Evolutionary conservation across 2,329 filamentous ascomycete species (phyloP).

Genomic region (Sporothrix phasma): DNA sequence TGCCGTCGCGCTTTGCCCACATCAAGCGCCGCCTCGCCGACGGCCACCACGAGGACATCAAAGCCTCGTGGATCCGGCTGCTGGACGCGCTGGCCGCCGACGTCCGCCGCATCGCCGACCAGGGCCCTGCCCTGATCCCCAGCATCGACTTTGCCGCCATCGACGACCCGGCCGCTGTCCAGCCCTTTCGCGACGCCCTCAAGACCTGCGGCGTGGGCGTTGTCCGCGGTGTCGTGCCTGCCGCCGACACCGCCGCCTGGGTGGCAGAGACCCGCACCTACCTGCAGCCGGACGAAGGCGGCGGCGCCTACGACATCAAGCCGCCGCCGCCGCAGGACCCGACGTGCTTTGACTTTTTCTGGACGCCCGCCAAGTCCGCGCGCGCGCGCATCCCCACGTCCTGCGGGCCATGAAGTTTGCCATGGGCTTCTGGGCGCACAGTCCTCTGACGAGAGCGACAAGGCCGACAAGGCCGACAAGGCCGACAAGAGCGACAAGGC

Average conservation of each 20-base stretch:
- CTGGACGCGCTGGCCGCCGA: constrained; percentile 42
- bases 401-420: constrained; percentile 55
- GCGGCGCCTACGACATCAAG: constrained; percentile 29
- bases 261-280: constrained; percentile 53
- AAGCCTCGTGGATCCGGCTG: constrained; percentile 45
- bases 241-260: constrained; percentile 44
- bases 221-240: constrained; percentile 53
- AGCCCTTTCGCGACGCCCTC: constrained; percentile 46
- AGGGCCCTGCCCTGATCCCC: constrained; percentile 44
- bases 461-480: background rate
- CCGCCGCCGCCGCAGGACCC: constrained; percentile 52
- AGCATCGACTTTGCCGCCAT: constrained; percentile 45
- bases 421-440: constrained; percentile 55
- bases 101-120: constrained; percentile 29
- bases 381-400: constrained; percentile 56
- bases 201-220: constrained; percentile 56
- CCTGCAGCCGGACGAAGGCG: constrained; percentile 34
- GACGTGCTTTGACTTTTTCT: constrained; percentile 64
- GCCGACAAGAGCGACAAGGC: too few species aligned
- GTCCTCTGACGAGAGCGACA: background rate
- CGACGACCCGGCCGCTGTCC: constrained; percentile 36
- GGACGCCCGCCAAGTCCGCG: constrained; percentile 61
- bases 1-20: constrained; percentile 47
- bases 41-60: constrained; percentile 44
- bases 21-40: constrained; percentile 46